Base-by-base conservation (phyloP, 108 stramenopile species). In the Nitzschia putrida region DNA sequence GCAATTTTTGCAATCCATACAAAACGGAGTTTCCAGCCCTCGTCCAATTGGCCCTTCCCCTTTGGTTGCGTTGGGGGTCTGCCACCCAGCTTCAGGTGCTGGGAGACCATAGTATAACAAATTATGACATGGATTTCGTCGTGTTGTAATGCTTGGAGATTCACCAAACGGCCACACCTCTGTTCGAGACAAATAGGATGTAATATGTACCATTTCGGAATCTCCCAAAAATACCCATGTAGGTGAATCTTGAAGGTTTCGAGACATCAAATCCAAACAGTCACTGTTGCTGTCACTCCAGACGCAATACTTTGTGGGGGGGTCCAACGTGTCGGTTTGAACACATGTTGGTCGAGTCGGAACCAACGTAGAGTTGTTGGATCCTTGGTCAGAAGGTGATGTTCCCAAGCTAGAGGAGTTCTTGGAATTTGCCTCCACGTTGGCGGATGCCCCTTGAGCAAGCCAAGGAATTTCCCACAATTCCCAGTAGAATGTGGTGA, bases 221-320 rank as follows among this genome's bases (percentile, higher is more conserved):
- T 54, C 69, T 38, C 69, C 69, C 47, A 71, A 53, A 71, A 71
- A 71, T 16, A 71, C 69, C 69, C 69, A 71, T 3, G 69, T 61
- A 38, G 43, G 49, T 22, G 24, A 25, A 13, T 51, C 26, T 13
- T 61, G 57, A 12, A 71, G 22, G 8, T 12, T 41, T 10, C 18
- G 25, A 26, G 34, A 23, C 26, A 71, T 24, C 45, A 57, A 51
- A 18, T 61, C 39, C 47, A 34, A 51, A 53, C 69, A 71, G 37
- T 50, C 60, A 9, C 60, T 26, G 25, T 49, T 12, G 2, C 44
- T 61, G 0, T 14, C 37, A 8, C 61, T 61, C 69, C 69, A 71
- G 7, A 37, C 25, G 34, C 69, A 71, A 22, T 51, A 71, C 3
- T 66, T 16, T 18, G 22, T 53, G 37, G 65, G 44, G 45, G 44